Conservation (phyloP, 1,139 yeast species). For the Saccharomyces hybrid region DNA sequence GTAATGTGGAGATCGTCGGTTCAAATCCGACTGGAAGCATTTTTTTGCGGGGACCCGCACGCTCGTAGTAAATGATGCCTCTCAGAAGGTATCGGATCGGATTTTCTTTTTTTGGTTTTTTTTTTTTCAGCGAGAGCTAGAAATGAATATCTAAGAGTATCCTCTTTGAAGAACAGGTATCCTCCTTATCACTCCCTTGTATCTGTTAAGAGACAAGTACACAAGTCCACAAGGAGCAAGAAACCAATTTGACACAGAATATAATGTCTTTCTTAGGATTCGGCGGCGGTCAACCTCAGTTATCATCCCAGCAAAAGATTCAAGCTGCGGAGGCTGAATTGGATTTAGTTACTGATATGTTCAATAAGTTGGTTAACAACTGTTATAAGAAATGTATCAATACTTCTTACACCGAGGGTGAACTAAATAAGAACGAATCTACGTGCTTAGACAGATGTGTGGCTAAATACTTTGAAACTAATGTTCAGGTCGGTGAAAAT, state of each 20-base stretch:
- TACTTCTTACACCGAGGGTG: slow-evolving; percentile 60
- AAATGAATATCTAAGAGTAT: neutral
- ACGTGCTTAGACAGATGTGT: slow-evolving; percentile 96
- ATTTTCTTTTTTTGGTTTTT: neutral
- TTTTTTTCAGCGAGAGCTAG: neutral
- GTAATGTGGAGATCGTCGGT: neutral
- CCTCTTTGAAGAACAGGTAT: neutral
- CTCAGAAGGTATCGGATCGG: neutral
- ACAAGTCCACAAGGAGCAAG: neutral
- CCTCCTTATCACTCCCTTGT: neutral
- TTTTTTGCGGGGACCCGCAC: too few species aligned
- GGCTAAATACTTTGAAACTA: slow-evolving; percentile 90
- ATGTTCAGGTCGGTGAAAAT: slow-evolving; percentile 90
- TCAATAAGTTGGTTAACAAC: slow-evolving; percentile 73
- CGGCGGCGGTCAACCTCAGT: slow-evolving; percentile 70
- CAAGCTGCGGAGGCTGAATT: slow-evolving; percentile 85
- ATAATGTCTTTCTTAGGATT: slow-evolving; percentile 76
- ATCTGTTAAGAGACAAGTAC: neutral
- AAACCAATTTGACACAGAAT: neutral
- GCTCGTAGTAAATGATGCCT: neutral
- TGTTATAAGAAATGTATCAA: slow-evolving; percentile 85
- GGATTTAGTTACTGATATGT: slow-evolving; percentile 96
- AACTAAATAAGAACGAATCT: slow-evolving; percentile 74
- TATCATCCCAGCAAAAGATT: slow-evolving; percentile 65
- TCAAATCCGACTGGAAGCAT: slow-evolving; percentile 10